Evolutionary conservation across 108 stramenopile genomes (phyloP).

Genomic region (Fistulifera pelliculosa): DNA sequence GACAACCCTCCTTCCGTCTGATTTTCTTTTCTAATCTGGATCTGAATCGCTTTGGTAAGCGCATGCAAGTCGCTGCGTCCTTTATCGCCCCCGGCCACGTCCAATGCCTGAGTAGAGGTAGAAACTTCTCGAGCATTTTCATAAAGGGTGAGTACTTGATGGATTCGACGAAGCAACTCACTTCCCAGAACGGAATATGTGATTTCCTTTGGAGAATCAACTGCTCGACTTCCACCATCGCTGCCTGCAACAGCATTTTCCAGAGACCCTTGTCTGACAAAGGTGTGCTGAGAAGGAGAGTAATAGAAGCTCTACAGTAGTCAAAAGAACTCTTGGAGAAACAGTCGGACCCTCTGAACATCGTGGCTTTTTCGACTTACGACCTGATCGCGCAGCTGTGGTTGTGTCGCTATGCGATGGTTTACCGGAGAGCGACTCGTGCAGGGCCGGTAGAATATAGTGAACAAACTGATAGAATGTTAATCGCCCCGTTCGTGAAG

Average conservation of each 20-base stretch:
- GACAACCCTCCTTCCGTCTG: not conserved
- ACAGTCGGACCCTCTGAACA: too few species aligned
- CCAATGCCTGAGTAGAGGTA: not conserved
- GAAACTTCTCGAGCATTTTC: constrained; percentile 19
- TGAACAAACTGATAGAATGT: constrained; percentile 35
- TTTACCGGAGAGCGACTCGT: constrained; percentile 1
- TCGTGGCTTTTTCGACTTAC: too few species aligned
- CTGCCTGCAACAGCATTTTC: not conserved
- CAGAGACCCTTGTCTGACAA: not conserved
- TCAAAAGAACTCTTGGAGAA: too few species aligned
- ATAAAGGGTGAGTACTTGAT: constrained; percentile 26
- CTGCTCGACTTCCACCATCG: too few species aligned
- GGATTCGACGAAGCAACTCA: constrained; percentile 27
- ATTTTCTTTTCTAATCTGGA: constrained; percentile 9
- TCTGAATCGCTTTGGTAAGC: constrained; percentile 13
- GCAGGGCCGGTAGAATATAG: constrained; percentile 33
- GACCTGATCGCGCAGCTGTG: too few species aligned
- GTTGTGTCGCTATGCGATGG: too few species aligned
- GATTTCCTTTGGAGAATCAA: too few species aligned
- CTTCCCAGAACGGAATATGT: not conserved
- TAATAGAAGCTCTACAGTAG: too few species aligned
- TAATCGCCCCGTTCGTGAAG: constrained; percentile 14
- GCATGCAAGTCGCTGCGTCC: constrained; percentile 9
- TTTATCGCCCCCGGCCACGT: not conserved
- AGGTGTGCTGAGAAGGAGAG: not conserved